phyloP scores from a whole-genome alignment of 768 basidiomycete species.

The Strobilomyces echinocephalus region DNA sequence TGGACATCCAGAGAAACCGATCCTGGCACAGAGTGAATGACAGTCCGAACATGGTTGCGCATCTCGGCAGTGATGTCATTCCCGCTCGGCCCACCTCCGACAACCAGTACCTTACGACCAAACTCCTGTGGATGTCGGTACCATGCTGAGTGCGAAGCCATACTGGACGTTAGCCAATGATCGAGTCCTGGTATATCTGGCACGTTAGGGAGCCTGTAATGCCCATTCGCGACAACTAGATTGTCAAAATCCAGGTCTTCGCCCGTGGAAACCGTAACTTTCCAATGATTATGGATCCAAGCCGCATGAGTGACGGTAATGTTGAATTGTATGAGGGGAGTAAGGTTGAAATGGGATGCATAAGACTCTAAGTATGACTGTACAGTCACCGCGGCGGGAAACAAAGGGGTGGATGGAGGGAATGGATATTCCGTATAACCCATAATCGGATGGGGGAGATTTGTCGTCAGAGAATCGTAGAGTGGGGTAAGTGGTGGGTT shows the following conservation, averaged over 20 bases:
- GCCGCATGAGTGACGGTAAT: slow-evolving; percentile 47
- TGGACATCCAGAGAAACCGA: slow-evolving; percentile 30
- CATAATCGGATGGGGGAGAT: slow-evolving; percentile 78
- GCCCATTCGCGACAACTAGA: slow-evolving; percentile 74
- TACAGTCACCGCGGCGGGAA: slow-evolving; percentile 57
- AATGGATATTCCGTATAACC: slow-evolving; percentile 58
- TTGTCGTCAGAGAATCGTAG: slow-evolving; percentile 80
- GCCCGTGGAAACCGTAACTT: slow-evolving; percentile 38
- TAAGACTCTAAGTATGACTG: slow-evolving; percentile 68
- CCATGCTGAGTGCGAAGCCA: slow-evolving; percentile 61
- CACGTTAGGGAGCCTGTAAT: slow-evolving; percentile 60
- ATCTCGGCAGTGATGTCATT: slow-evolving; percentile 63
- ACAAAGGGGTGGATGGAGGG: slow-evolving; percentile 68
- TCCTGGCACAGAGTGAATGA: slow-evolving; percentile 54
- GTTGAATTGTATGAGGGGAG: slow-evolving; percentile 58
- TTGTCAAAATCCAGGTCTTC: slow-evolving; percentile 48
- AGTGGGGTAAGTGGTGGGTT: slow-evolving; percentile 62
- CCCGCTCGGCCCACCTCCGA: slow-evolving; percentile 62
- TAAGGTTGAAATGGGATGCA: slow-evolving; percentile 56
- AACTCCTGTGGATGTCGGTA: slow-evolving; percentile 51
- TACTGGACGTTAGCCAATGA: slow-evolving; percentile 49
- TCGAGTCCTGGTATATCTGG: slow-evolving; percentile 57
- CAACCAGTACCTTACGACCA: slow-evolving; percentile 40
- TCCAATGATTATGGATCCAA: slow-evolving; percentile 46
- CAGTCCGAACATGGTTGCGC: slow-evolving; percentile 35